Evolutionary conservation across 148 eudicot species (phyloP), one percentile per base, ranked within the genome.

Genomic region (Pharnaceum exiguum): DNA sequence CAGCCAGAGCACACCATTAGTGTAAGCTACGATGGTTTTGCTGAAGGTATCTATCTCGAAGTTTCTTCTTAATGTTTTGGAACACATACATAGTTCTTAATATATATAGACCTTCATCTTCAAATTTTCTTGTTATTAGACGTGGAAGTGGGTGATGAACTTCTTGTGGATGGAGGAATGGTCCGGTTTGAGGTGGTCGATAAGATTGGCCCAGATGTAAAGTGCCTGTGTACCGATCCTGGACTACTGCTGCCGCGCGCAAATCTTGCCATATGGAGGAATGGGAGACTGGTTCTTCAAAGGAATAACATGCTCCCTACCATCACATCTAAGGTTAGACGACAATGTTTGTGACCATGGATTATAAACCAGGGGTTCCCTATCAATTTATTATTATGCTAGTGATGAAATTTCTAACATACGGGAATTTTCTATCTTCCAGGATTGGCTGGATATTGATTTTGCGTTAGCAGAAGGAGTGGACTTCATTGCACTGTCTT

Each of bases 111-210:
- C n/a, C 43, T 7, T 15, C 5, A 19, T 28, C 24, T 32, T 31
- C 23, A 46, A 11, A 32, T 19, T 15, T 51, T 44, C 5, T 13
- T 36, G 22, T 36, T 36, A 19, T 46, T 59, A 88, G 96, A 89
- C 62, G 72, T 88, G 38, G 69, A 68, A 62, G 69, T 76, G 51
- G 91, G 89, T 46, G 96, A 88, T 74, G 88, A 77, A 46, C 68
- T 88, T 62, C 78, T 88, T 11, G 74, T 88, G 37, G 96, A 88
- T 72, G 96, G 96, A 38, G 96, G 96, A 55, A 88, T 82, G 93
- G 93, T 83, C 19, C 87, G 82, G 22, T 88, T 88, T 68, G 80
- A 82, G 67, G 86, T 88, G 33, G 55, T 85, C 2, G 89, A 85
- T 57, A 82, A 75, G 59, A 61, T 82, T 47, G 89, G 96, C 23